Evolutionary conservation across 306 rosid species (phyloP).

Genomic region (Glycine latifolia): DNA sequence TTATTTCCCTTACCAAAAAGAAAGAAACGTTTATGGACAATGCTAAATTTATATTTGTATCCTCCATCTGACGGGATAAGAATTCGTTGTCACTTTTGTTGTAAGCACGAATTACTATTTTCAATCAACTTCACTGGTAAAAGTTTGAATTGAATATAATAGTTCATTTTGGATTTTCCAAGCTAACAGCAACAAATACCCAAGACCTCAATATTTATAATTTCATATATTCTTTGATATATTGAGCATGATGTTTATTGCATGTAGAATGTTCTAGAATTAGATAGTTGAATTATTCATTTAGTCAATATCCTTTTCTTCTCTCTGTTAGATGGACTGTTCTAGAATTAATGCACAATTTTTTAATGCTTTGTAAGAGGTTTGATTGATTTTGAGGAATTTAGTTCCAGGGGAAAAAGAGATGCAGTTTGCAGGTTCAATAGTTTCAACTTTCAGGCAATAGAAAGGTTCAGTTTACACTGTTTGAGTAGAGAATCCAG

Average conservation of each 20-base stretch:
- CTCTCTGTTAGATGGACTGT: neutral
- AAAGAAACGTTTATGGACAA: neutral
- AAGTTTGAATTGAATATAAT: neutral
- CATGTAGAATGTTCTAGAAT: neutral
- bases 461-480: conserved; percentile 21
- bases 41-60: neutral
- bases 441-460: conserved; percentile 36
- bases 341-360: conserved; percentile 10
- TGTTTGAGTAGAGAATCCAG: conserved; percentile 37
- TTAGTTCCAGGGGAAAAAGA: conserved; percentile 41
- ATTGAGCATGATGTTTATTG: conserved; percentile 18
- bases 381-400: conserved; percentile 21
- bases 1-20: no score
- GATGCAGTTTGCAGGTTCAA: conserved; percentile 13
- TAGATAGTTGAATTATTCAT: neutral
- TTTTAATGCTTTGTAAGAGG: conserved; percentile 19
- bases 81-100: neutral
- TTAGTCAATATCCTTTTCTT: neutral
- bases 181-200: neutral
- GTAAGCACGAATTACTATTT: neutral
- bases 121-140: neutral
- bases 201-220: neutral
- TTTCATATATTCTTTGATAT: neutral
- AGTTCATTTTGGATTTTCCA: neutral
- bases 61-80: neutral